Percentiles rank a stretch among this genome's conserved stretches.
Evolutionary conservation across 1,139 yeast genomes (phyloP).

Genomic region (Pichia kudriavzevii): DNA sequence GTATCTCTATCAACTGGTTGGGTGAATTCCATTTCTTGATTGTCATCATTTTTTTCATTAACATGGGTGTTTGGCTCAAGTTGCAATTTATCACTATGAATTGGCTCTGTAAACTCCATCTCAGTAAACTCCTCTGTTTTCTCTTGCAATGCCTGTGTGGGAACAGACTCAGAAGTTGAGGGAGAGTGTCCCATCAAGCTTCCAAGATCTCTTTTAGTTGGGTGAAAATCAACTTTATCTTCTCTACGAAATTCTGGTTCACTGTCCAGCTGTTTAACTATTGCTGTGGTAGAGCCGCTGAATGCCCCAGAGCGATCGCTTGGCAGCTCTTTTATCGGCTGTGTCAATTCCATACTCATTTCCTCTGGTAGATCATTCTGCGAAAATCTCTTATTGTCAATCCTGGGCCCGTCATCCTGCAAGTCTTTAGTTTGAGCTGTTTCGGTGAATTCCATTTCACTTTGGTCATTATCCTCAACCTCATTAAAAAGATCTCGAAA

Average conservation of each 20-base stretch:
- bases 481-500: slow-evolving; percentile 13
- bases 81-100: too few species aligned
- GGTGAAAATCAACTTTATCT: background rate
- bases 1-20: slow-evolving; percentile 1
- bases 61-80: background rate
- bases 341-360: slow-evolving; percentile 7
- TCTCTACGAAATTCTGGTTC: background rate
- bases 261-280: too few species aligned
- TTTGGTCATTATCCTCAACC: slow-evolving; percentile 6
- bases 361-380: slow-evolving; percentile 1
- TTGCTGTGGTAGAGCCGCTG: too few species aligned
- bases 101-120: too few species aligned
- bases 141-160: too few species aligned
- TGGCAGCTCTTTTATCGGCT: background rate
- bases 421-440: slow-evolving; percentile 9
- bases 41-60: background rate
- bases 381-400: too few species aligned
- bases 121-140: too few species aligned
- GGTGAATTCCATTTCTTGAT: slow-evolving; percentile 12
- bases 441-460: slow-evolving; percentile 20
- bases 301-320: too few species aligned
- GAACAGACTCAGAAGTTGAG: too few species aligned
- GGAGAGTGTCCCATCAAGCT: too few species aligned
- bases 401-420: too few species aligned
- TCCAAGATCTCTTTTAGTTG: too few species aligned